phyloP scores from a whole-genome alignment of 2,329 filamentous ascomycete species.

The Passalora sequoiae region DNA sequence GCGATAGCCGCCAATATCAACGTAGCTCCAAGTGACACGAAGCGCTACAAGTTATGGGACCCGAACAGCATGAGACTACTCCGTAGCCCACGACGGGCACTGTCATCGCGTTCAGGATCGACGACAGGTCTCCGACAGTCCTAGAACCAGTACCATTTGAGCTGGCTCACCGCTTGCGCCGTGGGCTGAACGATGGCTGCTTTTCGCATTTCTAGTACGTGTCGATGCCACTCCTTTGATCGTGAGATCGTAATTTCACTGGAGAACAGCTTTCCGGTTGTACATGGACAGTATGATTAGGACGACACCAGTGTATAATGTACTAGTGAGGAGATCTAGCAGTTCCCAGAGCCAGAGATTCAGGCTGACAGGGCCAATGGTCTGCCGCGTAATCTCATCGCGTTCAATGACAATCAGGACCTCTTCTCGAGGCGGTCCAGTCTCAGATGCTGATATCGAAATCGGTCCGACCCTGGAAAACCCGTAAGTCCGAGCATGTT shows the following conservation, averaged over 20 bases:
- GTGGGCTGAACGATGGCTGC: slow-evolving; percentile 15
- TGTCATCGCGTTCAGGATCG: slow-evolving; percentile 18
- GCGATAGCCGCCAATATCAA: slow-evolving; percentile 11
- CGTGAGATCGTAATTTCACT: slow-evolving; percentile 16
- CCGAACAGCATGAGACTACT: slow-evolving; percentile 16
- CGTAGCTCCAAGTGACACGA: slow-evolving; percentile 12
- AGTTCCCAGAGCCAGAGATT: slow-evolving; percentile 20
- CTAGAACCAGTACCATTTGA: slow-evolving; percentile 23
- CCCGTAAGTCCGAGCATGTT: too few relatives aligned
- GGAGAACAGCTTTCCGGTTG: slow-evolving; percentile 12
- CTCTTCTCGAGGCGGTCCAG: too few relatives aligned
- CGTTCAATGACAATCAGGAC: too few relatives aligned
- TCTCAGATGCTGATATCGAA: too few relatives aligned
- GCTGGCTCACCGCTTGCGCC: slow-evolving; percentile 17
- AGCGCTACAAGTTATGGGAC: slow-evolving; percentile 1
- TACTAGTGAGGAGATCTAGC: slow-evolving; percentile 12
- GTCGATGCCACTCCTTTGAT: slow-evolving; percentile 18
- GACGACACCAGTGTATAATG: slow-evolving; percentile 12
- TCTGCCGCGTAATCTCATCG: too few relatives aligned
- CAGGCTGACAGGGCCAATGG: background rate
- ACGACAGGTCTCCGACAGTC: slow-evolving; percentile 6
- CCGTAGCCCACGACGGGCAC: slow-evolving; percentile 18
- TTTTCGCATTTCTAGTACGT: slow-evolving; percentile 11
- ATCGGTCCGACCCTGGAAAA: too few relatives aligned
- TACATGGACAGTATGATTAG: slow-evolving; percentile 11